Evolutionary conservation across 441 rosid genomes (phyloP).

Genomic region (Syzygium syzygioides): DNA sequence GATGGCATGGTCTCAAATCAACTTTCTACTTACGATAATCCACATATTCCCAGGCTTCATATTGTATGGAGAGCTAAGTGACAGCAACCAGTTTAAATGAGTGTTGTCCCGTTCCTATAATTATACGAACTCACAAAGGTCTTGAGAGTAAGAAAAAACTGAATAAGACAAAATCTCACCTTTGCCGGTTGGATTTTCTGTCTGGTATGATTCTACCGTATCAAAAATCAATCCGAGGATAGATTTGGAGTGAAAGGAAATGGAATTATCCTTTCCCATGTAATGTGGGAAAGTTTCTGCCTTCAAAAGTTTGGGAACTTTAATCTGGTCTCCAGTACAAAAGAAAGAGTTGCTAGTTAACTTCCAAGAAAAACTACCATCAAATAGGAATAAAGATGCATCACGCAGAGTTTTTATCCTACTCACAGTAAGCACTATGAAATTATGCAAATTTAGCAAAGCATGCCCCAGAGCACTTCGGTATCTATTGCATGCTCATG

Average conservation of each 20-base stretch:
- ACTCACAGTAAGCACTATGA: not conserved
- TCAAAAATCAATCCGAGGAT: conserved; percentile 66
- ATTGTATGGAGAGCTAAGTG: not conserved
- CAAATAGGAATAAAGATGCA: not conserved
- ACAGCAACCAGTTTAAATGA: not conserved
- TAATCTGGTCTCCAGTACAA: conserved; percentile 26
- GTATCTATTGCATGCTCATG: not conserved
- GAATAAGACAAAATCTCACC: conserved; percentile 23
- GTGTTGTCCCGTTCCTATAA: not conserved
- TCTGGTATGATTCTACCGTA: conserved; percentile 23
- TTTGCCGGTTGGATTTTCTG: conserved; percentile 8
- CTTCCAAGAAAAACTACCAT: not conserved
- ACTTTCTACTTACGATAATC: not conserved
- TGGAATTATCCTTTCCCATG: conserved; percentile 37
- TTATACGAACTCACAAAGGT: not conserved
- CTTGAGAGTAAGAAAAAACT: not conserved
- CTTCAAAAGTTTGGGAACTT: conserved; percentile 36
- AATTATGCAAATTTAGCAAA: not conserved
- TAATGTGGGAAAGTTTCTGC: conserved; percentile 48
- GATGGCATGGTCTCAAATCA: not conserved
- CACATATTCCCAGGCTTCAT: not conserved
- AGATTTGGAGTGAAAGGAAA: conserved; percentile 44
- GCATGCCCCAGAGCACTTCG: not conserved
- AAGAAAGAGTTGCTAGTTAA: not conserved
- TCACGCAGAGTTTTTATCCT: not conserved